These are phyloP conservation scores for Pelargonium australe DNA, from an alignment of 441 rosid genomes.

Conservation along the genomic window DNA sequence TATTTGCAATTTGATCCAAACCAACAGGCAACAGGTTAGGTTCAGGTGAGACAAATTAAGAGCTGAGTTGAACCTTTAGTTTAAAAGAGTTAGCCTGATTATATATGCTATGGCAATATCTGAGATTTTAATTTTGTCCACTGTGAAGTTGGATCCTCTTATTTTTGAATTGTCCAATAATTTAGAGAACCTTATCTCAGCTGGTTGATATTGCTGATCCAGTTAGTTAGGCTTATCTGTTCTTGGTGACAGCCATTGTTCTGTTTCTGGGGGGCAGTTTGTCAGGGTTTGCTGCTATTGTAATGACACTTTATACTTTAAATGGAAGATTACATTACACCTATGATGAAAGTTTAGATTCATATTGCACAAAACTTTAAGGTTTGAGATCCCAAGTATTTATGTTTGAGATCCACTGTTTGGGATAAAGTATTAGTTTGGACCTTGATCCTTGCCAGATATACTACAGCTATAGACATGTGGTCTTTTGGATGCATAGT, in stretches of 20 bases:
- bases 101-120: neutral
- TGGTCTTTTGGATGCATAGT: slow-evolving; percentile 99
- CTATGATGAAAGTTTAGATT: neutral
- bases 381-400: neutral
- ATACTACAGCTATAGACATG: slow-evolving; percentile 97
- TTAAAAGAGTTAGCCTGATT: neutral
- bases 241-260: neutral
- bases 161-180: neutral
- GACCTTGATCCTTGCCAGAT: slow-evolving; percentile 65
- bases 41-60: neutral
- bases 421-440: slow-evolving; percentile 9
- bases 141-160: neutral
- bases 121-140: neutral
- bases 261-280: neutral
- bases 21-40: neutral
- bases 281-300: neutral
- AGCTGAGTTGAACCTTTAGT: neutral
- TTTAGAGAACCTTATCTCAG: neutral
- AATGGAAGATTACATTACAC: neutral
- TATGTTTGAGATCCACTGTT: neutral
- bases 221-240: neutral
- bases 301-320: neutral
- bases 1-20: neutral
- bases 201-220: neutral
- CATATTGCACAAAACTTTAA: neutral